Evolutionary conservation across 106 monocot species (phyloP).

Genomic region (Platanthera zijinensis): DNA sequence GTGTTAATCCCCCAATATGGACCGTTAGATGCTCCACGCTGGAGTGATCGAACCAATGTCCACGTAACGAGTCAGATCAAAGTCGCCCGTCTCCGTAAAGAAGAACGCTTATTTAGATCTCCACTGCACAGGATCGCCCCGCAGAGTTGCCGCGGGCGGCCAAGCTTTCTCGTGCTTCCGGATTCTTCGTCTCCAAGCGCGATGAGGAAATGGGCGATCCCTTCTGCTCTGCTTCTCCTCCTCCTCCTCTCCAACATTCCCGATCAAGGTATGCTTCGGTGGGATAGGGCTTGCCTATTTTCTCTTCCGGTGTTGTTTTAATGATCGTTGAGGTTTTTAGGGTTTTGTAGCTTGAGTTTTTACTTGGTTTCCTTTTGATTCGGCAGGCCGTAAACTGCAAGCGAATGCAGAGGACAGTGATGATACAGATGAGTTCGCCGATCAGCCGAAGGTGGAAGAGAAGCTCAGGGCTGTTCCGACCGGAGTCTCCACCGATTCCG

Average conservation of each 20-base stretch:
- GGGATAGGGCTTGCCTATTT: not conserved
- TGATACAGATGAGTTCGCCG: conserved; percentile 41
- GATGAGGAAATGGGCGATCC: conserved; percentile 59
- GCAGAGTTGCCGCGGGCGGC: not conserved
- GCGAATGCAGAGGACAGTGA: conserved; percentile 67
- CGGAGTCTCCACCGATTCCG: conserved; percentile 88
- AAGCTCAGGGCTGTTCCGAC: conserved; percentile 75
- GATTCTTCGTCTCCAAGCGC: not conserved
- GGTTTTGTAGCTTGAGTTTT: not conserved
- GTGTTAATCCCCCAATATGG: not conserved
- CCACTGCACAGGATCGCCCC: not conserved
- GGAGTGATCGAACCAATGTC: not conserved
- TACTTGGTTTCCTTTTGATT: conserved; percentile 3
- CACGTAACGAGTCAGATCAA: not conserved
- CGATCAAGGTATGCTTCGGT: conserved; percentile 31
- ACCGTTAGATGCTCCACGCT: conserved; percentile 6
- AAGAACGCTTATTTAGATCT: not conserved
- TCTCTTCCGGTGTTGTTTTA: not conserved
- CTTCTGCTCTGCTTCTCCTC: conserved; percentile 41
- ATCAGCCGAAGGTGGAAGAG: conserved; percentile 96
- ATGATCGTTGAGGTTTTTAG: not conserved
- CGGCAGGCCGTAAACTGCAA: conserved; percentile 47
- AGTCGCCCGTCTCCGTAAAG: not conserved
- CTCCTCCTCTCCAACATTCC: conserved; percentile 45
- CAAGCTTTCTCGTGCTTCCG: not conserved